Evolutionary conservation across 257 asterid species (phyloP), one percentile per base, ranked within the genome.

Genomic region (Solanum lycopersicoides): DNA sequence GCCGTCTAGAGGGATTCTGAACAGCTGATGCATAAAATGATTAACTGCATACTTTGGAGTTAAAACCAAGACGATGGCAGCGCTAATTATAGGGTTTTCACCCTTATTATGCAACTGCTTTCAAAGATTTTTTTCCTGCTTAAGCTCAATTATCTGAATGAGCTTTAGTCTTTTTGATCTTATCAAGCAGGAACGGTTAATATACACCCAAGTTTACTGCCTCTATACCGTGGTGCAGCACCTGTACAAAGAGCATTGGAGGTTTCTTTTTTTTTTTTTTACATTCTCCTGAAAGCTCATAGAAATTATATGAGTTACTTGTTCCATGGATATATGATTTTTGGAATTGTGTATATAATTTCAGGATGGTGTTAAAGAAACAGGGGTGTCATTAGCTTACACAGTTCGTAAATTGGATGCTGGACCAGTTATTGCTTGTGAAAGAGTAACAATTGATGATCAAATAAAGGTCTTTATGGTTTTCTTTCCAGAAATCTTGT

Each of bases 191-290:
- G 99, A 88, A 97, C 98, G 20, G 96, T 97, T 86, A 97, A 97
- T 87, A 93, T 97, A 85, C 98, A 97, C 86, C 98, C 99, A 56
- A 95, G 98, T 88, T 91, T 95, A 92, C 95, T 97, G 87, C 99
- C 99, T 87, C 89, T 97, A 59, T 97, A 95, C 89, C 98, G 99
- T 88, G 99, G 99, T 50, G 99, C 99, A 7, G 98, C 99, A 9
- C 99, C 99, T 87, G 98, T 97, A 89, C 99, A 97, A 92, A 94
- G 99, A 89, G 97, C 99, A 66, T 89, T 97, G 89, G 97, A 94
- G 98, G 99, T 95, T 37, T 37, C 39, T 37, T 6, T 37, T 37
- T 37, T 35, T 34, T 35, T 37, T 37, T 37, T 37, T 37, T 82
- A 37, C 77, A 32, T 87, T 84, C 72, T 72, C 59, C 12, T 86